A percentile compares a stretch with the other conserved stretches of the same genome.
Conservation (phyloP, 306 rosid species). For the Aeschynomene evenia region DNA sequence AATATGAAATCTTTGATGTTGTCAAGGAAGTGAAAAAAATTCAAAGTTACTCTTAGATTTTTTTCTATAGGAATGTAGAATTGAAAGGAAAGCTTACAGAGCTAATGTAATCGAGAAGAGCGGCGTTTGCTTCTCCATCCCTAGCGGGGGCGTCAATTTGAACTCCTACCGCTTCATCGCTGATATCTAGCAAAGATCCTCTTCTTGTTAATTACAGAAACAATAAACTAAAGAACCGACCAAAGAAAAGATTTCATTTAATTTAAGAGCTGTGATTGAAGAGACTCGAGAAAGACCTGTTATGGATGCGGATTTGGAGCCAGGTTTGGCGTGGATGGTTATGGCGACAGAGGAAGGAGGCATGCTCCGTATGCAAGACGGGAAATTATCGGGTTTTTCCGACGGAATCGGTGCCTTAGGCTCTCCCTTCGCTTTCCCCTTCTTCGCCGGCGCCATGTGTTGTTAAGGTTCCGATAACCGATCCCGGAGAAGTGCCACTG, state of each 20-base stretch:
- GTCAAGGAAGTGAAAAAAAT: no score
- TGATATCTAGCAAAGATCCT: slow-evolving; percentile 54
- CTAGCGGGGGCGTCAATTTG: slow-evolving; percentile 91
- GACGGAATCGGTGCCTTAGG: slow-evolving; percentile 32
- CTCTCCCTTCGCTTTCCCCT: slow-evolving; percentile 57
- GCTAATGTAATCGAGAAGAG: slow-evolving; percentile 74
- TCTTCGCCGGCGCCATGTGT: slow-evolving; percentile 75
- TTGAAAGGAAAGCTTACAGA: slow-evolving; percentile 40
- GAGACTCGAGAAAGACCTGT: slow-evolving; percentile 48
- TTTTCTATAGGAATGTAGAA: background rate
- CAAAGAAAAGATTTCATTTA: background rate
- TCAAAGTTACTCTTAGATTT: no score
- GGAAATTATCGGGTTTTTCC: slow-evolving; percentile 39
- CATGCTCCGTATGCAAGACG: slow-evolving; percentile 67
- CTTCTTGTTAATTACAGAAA: background rate
- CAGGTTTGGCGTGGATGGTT: slow-evolving; percentile 95
- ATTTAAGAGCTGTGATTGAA: no score
- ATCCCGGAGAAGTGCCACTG: background rate
- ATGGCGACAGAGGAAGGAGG: slow-evolving; percentile 86
- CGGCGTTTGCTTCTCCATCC: slow-evolving; percentile 96
- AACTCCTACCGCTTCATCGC: slow-evolving; percentile 81
- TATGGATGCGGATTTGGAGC: slow-evolving; percentile 75
- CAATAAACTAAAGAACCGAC: background rate
- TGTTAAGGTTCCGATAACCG: background rate
- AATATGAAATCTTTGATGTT: no score